Conservation (phyloP, 352 stramenopile species). For the Globisporangium polare region DNA sequence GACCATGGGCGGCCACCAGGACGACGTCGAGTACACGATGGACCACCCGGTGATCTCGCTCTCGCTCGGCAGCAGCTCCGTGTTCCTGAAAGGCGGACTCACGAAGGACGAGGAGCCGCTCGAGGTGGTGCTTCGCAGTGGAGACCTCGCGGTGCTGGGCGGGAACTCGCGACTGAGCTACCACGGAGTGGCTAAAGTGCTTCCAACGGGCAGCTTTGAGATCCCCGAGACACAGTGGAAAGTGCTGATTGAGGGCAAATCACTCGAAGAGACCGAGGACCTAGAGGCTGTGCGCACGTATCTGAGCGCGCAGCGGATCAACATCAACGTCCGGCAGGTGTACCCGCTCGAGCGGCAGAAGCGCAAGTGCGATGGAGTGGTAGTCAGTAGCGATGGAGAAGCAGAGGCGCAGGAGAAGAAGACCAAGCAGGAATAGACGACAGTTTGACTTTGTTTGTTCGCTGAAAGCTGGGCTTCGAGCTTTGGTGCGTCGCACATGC, state of each 20-base stretch:
- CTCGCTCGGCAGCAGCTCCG: constrained; percentile 59
- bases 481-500: too few relatives aligned
- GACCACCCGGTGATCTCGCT: constrained; percentile 78
- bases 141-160: constrained; percentile 63
- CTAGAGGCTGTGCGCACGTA: constrained; percentile 44
- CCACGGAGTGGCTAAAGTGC: constrained; percentile 60
- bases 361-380: not conserved
- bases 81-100: constrained; percentile 73
- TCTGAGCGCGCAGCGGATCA: constrained; percentile 60
- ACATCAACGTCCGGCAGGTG: constrained; percentile 81
- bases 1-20: constrained; percentile 77
- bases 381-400: not conserved
- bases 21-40: constrained; percentile 84
- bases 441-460: too few relatives aligned
- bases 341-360: constrained; percentile 27
- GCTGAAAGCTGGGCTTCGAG: too few relatives aligned
- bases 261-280: constrained; percentile 23
- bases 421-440: not conserved
- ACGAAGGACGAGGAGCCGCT: constrained; percentile 63
- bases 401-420: constrained; percentile 3
- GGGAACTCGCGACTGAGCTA: constrained; percentile 63
- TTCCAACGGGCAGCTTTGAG: constrained; percentile 38
- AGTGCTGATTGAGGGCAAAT: constrained; percentile 12
- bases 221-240: constrained; percentile 24
- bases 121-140: constrained; percentile 58